phyloP scores from a whole-genome alignment of 1,284 basidiomycete species.

The Ceratobasidium sp. region DNA sequence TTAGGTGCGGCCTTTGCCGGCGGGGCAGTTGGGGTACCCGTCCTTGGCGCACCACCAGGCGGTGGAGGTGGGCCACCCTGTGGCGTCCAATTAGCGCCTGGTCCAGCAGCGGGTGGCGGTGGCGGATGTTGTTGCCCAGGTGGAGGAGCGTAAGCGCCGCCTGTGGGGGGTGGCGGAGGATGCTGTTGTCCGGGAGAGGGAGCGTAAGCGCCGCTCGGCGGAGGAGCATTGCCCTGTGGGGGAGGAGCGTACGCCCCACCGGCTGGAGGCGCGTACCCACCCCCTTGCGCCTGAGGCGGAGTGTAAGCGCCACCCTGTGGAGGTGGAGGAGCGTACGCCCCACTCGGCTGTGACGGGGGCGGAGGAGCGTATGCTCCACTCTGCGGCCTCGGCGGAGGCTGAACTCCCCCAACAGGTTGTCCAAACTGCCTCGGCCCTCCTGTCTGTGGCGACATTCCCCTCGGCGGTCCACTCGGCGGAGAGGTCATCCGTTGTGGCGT shows the following conservation, averaged over 20 bases:
- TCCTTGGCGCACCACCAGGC: slow-evolving; percentile 56
- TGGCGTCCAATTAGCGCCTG: slow-evolving; percentile 40
- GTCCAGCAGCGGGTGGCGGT: slow-evolving; percentile 40
- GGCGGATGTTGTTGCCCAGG: slow-evolving; percentile 48
- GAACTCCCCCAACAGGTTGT: not conserved
- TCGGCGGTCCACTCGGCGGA: slow-evolving; percentile 55
- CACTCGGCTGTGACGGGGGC: slow-evolving; percentile 48
- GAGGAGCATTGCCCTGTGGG: slow-evolving; percentile 59
- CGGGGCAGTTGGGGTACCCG: slow-evolving; percentile 55
- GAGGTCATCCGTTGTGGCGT: slow-evolving; percentile 48
- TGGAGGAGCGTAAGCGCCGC: slow-evolving; percentile 54
- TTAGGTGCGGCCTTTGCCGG: slow-evolving; percentile 61
- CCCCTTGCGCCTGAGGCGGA: slow-evolving; percentile 57
- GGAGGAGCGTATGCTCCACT: slow-evolving; percentile 55
- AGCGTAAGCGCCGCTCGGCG: slow-evolving; percentile 55
- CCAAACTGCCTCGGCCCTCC: slow-evolving; percentile 47
- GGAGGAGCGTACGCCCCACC: slow-evolving; percentile 59
- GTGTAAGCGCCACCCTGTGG: slow-evolving; percentile 52
- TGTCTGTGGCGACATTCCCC: slow-evolving; percentile 52
- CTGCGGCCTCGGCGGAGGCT: slow-evolving; percentile 47
- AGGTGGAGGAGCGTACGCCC: slow-evolving; percentile 49
- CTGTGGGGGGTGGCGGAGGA: slow-evolving; percentile 27
- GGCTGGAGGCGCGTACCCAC: slow-evolving; percentile 57
- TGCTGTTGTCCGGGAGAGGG: slow-evolving; percentile 52
- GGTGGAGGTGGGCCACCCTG: slow-evolving; percentile 51